These are phyloP conservation scores for Byssochlamys sp. DNA, from an alignment of 2,329 filamentous ascomycete genomes.

Conservation along the genomic window DNA sequence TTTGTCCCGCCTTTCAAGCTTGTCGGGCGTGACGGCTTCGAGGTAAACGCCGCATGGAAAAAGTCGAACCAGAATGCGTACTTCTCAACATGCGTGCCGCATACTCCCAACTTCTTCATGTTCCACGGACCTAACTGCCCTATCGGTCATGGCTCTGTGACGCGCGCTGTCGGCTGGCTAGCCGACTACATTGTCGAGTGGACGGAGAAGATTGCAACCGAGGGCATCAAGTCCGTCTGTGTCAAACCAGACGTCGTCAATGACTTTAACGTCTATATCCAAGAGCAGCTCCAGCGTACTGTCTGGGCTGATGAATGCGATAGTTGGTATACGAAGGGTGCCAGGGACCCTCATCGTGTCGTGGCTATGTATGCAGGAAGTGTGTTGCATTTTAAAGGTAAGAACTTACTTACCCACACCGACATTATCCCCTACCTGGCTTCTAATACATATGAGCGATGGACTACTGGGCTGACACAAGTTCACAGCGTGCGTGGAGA, in stretches of 20 bases:
- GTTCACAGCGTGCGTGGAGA: conserved; percentile 2
- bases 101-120: conserved; percentile 20
- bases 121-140: neutral
- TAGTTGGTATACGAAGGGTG: conserved; percentile 9
- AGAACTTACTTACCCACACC: neutral
- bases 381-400: conserved; percentile 2
- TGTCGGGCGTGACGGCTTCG: conserved; percentile 17
- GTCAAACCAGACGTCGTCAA: conserved; percentile 2
- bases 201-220: neutral
- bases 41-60: conserved; percentile 13
- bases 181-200: neutral
- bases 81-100: conserved; percentile 9
- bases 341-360: conserved; percentile 3
- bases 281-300: conserved; percentile 10
- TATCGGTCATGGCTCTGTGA: neutral
- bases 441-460: neutral
- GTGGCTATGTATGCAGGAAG: conserved; percentile 7
- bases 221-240: neutral
- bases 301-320: conserved; percentile 12
- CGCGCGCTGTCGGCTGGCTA: neutral
- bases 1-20: conserved; percentile 28
- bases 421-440: neutral
- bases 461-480: neutral
- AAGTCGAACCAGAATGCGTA: conserved; percentile 13
- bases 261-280: conserved; percentile 10